A percentile compares a stretch with the other conserved stretches of the same genome.
Evolutionary conservation across 257 asterid genomes (phyloP).

Genomic region (Ligustrum vulgare): DNA sequence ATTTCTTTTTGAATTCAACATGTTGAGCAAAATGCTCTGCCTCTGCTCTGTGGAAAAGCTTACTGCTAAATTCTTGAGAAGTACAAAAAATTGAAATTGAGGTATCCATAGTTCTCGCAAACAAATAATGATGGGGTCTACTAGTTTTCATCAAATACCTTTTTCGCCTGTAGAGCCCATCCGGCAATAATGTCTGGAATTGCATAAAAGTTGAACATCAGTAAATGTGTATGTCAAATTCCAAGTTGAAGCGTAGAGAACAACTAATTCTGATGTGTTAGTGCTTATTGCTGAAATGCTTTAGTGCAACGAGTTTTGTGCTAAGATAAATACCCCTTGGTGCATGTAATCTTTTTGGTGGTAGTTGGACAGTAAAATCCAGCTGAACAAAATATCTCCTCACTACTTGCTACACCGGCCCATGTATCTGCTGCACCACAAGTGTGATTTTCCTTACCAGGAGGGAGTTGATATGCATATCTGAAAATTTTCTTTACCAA

Average conservation of each 20-base stretch:
- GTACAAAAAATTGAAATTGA: neutral
- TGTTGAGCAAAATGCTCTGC: neutral
- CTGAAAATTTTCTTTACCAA: slow-evolving; percentile 52
- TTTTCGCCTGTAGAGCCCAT: slow-evolving; percentile 72
- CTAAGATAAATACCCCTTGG: slow-evolving; percentile 55
- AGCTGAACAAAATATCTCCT: slow-evolving; percentile 80
- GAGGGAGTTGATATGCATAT: slow-evolving; percentile 78
- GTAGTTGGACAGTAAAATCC: slow-evolving; percentile 93
- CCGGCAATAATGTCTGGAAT: slow-evolving; percentile 90
- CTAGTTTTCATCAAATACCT: slow-evolving; percentile 38
- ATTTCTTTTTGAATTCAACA: neutral
- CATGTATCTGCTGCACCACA: slow-evolving; percentile 96
- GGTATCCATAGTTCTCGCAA: neutral
- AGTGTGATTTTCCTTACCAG: slow-evolving; percentile 74
- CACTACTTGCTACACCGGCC: slow-evolving; percentile 72
- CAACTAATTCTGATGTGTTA: slow-evolving; percentile 6
- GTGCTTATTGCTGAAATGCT: slow-evolving; percentile 24
- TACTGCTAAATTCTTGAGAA: neutral
- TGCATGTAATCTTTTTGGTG: slow-evolving; percentile 58
- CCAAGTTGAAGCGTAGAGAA: slow-evolving; percentile 22
- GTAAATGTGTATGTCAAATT: slow-evolving; percentile 20
- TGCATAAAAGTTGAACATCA: slow-evolving; percentile 24
- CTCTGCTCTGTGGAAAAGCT: neutral
- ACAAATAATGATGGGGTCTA: neutral
- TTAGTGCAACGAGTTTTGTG: slow-evolving; percentile 19